These are phyloP conservation scores for Ogataea nakhonphanomensis DNA, from an alignment of 805 yeast species.

Conservation along the genomic window DNA sequence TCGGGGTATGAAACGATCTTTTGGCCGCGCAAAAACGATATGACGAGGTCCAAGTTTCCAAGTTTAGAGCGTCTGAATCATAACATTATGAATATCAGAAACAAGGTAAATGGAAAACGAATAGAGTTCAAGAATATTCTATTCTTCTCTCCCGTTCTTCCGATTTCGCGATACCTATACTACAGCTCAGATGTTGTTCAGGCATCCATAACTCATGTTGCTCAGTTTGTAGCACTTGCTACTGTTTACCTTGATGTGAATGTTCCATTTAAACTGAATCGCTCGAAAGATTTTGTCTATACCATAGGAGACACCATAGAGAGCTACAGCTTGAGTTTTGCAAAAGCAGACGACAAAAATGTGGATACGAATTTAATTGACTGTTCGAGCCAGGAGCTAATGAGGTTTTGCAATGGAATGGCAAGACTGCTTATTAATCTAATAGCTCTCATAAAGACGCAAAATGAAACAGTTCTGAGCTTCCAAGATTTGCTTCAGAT, in stretches of 20 bases:
- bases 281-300: slow-evolving; percentile 11
- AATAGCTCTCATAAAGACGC: slow-evolving; percentile 7
- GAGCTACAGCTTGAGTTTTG: slow-evolving; percentile 8
- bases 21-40: not conserved
- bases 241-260: slow-evolving; percentile 17
- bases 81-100: slow-evolving; percentile 12
- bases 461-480: slow-evolving; percentile 1
- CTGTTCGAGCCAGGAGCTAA: slow-evolving; percentile 17
- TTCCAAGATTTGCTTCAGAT: slow-evolving; percentile 20
- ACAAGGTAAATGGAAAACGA: slow-evolving; percentile 1
- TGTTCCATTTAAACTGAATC: slow-evolving; percentile 23
- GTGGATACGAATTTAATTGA: slow-evolving; percentile 14
- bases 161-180: slow-evolving; percentile 17
- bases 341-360: slow-evolving; percentile 6
- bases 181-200: slow-evolving; percentile 23
- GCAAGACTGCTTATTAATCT: slow-evolving; percentile 22
- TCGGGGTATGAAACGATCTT: slow-evolving; percentile 9
- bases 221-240: slow-evolving; percentile 16
- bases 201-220: slow-evolving; percentile 20
- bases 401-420: slow-evolving; percentile 16
- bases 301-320: slow-evolving; percentile 8
- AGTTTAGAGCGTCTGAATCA: slow-evolving; percentile 14
- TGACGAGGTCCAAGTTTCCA: not conserved
- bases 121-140: slow-evolving; percentile 15
- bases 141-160: slow-evolving; percentile 28